A percentile compares a stretch with the other conserved stretches of the same genome.
Conservation (phyloP, 148 eudicot genomes). For the Persicaria maculosa region DNA sequence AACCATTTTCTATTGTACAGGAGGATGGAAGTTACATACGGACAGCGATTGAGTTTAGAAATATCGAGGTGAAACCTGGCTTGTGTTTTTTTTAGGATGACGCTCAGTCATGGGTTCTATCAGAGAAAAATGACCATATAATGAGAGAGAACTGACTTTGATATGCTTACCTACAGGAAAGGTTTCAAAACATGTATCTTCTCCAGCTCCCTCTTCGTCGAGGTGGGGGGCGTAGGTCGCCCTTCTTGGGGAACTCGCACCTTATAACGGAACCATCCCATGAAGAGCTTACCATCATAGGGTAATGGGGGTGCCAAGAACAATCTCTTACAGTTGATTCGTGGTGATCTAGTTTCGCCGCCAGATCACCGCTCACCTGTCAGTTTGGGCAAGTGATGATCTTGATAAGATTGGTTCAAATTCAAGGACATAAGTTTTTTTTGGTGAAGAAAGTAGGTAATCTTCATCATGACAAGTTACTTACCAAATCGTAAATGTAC, state of each 20-base stretch:
- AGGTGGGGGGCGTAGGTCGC: constrained; percentile 14
- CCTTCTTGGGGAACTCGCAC: constrained; percentile 53
- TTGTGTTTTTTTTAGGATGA: neutral
- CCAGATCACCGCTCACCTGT: constrained; percentile 49
- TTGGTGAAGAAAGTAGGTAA: neutral
- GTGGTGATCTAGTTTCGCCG: constrained; percentile 57
- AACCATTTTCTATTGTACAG: neutral
- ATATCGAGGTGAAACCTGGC: neutral
- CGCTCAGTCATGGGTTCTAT: neutral
- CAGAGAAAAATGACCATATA: neutral
- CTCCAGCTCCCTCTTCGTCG: constrained; percentile 25
- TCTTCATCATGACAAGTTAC: constrained; percentile 12
- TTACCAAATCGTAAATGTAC: constrained; percentile 73
- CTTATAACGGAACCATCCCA: constrained; percentile 63
- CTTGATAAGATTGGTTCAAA: neutral
- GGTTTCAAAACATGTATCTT: constrained; percentile 15
- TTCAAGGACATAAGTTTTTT: neutral
- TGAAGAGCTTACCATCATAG: constrained; percentile 62
- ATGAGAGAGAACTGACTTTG: neutral
- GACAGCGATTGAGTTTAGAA: too few relatives aligned
- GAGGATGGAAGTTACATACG: neutral
- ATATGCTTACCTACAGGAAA: too few relatives aligned
- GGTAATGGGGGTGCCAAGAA: constrained; percentile 74
- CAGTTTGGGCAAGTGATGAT: too few relatives aligned
- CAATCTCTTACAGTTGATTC: constrained; percentile 61